phyloP scores from a whole-genome alignment of 2,329 filamentous ascomycete species.

The Huntiella abstrusa region DNA sequence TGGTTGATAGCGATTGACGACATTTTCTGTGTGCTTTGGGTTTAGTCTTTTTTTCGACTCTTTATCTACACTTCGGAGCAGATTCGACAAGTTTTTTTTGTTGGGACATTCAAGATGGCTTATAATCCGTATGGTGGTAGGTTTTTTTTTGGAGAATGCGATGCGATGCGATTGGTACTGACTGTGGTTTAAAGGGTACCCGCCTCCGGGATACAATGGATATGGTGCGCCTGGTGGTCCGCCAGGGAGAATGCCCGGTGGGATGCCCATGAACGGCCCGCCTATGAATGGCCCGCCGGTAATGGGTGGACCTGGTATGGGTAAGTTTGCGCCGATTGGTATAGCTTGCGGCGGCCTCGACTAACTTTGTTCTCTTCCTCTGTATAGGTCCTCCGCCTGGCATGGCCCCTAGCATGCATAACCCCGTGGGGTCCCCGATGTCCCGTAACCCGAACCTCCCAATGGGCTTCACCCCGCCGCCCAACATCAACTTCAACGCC shows the following conservation, averaged over 20 bases:
- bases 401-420: conserved; percentile 62
- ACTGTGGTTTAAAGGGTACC: conserved; percentile 24
- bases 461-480: conserved; percentile 70
- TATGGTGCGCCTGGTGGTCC: conserved; percentile 22
- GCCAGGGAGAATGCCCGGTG: not conserved
- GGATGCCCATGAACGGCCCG: conserved; percentile 10
- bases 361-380: conserved; percentile 10
- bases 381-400: conserved; percentile 53
- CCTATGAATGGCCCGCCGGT: conserved; percentile 32
- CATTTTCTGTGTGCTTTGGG: too few species aligned
- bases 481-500: conserved; percentile 95
- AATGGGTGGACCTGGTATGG: conserved; percentile 67
- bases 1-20: too few species aligned
- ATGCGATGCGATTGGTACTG: too few species aligned
- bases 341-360: conserved; percentile 7
- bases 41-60: too few species aligned
- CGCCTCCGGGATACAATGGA: conserved; percentile 52
- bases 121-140: conserved; percentile 43
- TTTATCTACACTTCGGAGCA: too few species aligned
- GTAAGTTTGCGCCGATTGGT: conserved; percentile 28
- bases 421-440: conserved; percentile 53
- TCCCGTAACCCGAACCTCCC: conserved; percentile 67
- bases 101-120: conserved; percentile 24
- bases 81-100: too few species aligned
- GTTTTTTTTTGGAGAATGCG: conserved; percentile 11